A percentile compares a stretch with the other conserved stretches of the same genome.
phyloP scores from a whole-genome alignment of 2,329 filamentous ascomycete species.

The Xylaria sp. region DNA sequence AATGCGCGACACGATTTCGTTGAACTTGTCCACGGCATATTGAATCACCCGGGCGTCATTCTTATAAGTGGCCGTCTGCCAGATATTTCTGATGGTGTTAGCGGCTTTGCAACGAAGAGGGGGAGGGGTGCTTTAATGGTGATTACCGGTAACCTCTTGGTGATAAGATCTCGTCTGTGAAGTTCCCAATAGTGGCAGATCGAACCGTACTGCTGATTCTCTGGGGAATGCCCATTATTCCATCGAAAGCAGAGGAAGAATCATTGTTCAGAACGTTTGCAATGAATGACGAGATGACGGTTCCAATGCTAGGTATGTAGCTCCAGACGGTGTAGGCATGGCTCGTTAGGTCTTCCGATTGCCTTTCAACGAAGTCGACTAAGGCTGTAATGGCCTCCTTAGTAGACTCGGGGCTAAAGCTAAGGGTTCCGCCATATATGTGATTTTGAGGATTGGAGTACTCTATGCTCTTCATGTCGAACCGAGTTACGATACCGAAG shows the following conservation, averaged over 20 bases:
- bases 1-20: conserved; percentile 39
- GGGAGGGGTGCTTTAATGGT: neutral
- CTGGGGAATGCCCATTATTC: neutral
- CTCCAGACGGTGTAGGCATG: conserved; percentile 10
- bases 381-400: conserved; percentile 34
- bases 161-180: conserved; percentile 12
- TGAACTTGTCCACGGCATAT: conserved; percentile 40
- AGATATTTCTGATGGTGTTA: conserved; percentile 36
- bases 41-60: conserved; percentile 41
- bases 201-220: conserved; percentile 3
- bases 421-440: conserved; percentile 46
- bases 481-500: conserved; percentile 42
- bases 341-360: conserved; percentile 3
- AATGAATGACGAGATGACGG: conserved; percentile 2
- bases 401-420: conserved; percentile 31
- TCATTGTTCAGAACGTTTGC: conserved; percentile 10
- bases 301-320: conserved; percentile 6
- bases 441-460: conserved; percentile 21
- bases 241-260: conserved; percentile 3
- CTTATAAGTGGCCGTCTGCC: conserved; percentile 42
- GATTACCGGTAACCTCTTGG: conserved; percentile 30
- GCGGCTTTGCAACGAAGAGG: conserved; percentile 8
- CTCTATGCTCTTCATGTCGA: conserved; percentile 19
- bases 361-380: conserved; percentile 28
- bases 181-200: conserved; percentile 5